Base-by-base conservation (phyloP, 805 yeast species). In the Kodamaea neixiangensis region DNA sequence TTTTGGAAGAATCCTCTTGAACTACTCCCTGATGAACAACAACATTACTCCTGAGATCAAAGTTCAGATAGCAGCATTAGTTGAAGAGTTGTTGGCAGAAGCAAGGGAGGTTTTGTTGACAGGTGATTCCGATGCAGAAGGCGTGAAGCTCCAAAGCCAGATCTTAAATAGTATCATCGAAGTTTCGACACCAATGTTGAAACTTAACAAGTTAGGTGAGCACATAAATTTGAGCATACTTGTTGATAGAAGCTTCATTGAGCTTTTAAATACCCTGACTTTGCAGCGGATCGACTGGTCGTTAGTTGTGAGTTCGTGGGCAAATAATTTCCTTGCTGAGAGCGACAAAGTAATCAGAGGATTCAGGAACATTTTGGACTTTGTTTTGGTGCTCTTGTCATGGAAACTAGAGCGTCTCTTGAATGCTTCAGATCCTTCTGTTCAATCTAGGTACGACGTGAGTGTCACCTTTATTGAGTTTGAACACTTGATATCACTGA, bases 341-440 rank as follows among this genome's bases (percentile, higher is more conserved):
- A 42, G 56, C 34, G 51, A 50, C 25, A 50, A 51, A 4, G 48
- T 61, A 21, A 54, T 51, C 7, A 50, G 45, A 3, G 53, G 62
- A 0, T 57, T 67, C 49, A 54, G 45, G 19, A 53, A 52, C 3
- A 46, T 68, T 1, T 53, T 67, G 25, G 69, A 67, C 31, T 60
- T 67, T n/a, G 42, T 65, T 1, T 55, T 71, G 22, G 50, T 63
- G 4, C 42, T 64, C 1, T 54, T 62, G 5, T 65, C 74, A 3
- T 67, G 75, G 73, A 68, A 66, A 48, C 58, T 73, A 14, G 77
- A 73, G 40, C 64, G 61, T 17, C 59, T 73, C 21, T 57, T 69
- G 4, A 56, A 58, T 14, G 58, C 57, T n/a, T 56, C 53, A 19
- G 64, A 61, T 42, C 52, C 53, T 15, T 50, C 58, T 10, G 47